A percentile compares a stretch with the other conserved stretches of the same genome.
Conservation (phyloP, 257 asterid genomes). For the Nicotiana tabacum region DNA sequence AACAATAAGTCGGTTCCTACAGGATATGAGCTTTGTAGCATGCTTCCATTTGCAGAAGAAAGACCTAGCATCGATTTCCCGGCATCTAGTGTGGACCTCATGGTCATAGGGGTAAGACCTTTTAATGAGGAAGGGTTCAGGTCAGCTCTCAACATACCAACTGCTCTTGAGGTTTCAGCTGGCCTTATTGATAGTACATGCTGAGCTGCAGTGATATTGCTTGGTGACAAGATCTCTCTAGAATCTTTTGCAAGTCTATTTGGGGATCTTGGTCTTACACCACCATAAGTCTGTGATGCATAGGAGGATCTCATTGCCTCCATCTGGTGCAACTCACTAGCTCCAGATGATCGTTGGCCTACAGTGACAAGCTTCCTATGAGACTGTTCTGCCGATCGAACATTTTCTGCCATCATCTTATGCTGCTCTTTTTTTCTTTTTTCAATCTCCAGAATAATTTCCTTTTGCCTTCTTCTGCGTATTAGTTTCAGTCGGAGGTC, state of each 20-base stretch:
- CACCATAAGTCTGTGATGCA: conserved; percentile 30
- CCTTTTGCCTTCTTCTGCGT: conserved; percentile 47
- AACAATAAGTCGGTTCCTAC: conserved; percentile 32
- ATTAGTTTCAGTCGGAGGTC: conserved; percentile 58
- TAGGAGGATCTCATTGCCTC: conserved; percentile 35
- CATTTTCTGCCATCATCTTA: conserved; percentile 34
- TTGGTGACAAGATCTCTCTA: conserved; percentile 25
- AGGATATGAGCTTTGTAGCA: conserved; percentile 26
- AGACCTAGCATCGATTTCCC: conserved; percentile 23
- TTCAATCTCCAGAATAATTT: conserved; percentile 27
- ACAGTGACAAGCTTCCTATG: conserved; percentile 19
- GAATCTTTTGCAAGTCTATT: conserved; percentile 19
- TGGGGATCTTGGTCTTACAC: conserved; percentile 25
- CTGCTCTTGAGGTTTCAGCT: conserved; percentile 22
- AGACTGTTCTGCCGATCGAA: conserved; percentile 29
- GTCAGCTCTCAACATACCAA: conserved; percentile 6
- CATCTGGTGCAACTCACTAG: conserved; percentile 13
- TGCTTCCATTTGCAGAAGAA: conserved; percentile 37
- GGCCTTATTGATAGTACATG: conserved; percentile 24
- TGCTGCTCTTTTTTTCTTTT: conserved; percentile 28
- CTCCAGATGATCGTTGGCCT: conserved; percentile 18
- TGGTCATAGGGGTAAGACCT: conserved; percentile 28
- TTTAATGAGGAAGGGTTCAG: conserved; percentile 26
- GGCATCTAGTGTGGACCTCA: conserved; percentile 23
- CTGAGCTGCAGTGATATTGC: conserved; percentile 30